Conservation (phyloP, 2,329 filamentous ascomycete genomes). For the Fusarium zealandicum region DNA sequence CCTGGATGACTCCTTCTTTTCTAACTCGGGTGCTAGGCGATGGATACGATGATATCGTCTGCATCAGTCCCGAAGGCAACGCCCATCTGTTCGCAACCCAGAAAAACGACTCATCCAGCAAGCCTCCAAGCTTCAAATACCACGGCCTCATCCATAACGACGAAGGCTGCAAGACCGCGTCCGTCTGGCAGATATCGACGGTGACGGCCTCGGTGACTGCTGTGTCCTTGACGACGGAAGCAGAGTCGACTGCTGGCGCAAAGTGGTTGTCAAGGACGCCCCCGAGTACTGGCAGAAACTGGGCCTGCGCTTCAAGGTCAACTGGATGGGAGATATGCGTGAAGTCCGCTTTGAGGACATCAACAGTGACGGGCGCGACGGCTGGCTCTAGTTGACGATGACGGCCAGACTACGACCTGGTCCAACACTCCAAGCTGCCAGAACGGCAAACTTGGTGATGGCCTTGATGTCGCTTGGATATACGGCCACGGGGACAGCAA, state of each 20-base stretch:
- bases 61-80: constrained; percentile 34
- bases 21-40: constrained; percentile 14
- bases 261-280: constrained; percentile 40
- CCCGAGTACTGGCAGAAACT: constrained; percentile 47
- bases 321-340: constrained; percentile 29
- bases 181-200: constrained; percentile 40
- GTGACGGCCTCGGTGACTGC: constrained; percentile 47
- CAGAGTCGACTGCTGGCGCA: constrained; percentile 44
- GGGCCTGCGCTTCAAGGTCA: constrained; percentile 29
- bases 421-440: constrained; percentile 37
- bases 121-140: background rate
- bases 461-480: constrained; percentile 37
- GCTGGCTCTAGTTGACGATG: constrained; percentile 36
- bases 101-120: background rate
- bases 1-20: background rate
- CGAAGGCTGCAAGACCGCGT: constrained; percentile 27
- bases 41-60: constrained; percentile 44
- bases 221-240: constrained; percentile 38
- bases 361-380: constrained; percentile 28
- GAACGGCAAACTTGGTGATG: constrained; percentile 26
- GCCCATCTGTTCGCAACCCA: background rate
- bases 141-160: background rate
- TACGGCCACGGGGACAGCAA: constrained; percentile 8
- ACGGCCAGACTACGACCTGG: constrained; percentile 28
- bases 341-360: constrained; percentile 38